These are phyloP conservation scores for Detonula confervacea DNA, from an alignment of 352 stramenopile genomes.

Conservation along the genomic window DNA sequence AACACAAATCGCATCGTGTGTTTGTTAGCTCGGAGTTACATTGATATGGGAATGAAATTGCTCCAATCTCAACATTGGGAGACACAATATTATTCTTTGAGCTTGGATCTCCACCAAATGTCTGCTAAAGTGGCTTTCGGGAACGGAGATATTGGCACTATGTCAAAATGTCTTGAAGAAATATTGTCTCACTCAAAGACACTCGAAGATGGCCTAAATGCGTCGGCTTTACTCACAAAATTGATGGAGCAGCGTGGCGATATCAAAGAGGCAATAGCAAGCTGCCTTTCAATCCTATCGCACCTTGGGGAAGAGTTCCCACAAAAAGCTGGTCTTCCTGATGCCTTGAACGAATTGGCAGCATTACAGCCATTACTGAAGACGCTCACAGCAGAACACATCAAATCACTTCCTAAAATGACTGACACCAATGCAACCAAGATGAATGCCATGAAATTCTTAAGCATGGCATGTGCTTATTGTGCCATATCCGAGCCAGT, in stretches of 20 bases:
- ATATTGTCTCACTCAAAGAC: background rate
- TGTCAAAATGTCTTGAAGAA: conserved; percentile 14
- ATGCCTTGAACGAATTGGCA: background rate
- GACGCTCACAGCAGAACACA: conserved; percentile 2
- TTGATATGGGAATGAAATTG: conserved; percentile 31
- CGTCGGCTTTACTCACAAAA: background rate
- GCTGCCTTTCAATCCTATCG: background rate
- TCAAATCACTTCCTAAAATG: conserved; percentile 1
- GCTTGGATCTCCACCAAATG: conserved; percentile 33
- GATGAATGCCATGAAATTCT: conserved; percentile 42
- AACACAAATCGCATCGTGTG: background rate
- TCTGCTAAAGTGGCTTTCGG: conserved; percentile 20
- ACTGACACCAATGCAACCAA: background rate
- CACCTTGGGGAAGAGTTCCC: conserved; percentile 8
- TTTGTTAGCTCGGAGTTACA: conserved; percentile 17
- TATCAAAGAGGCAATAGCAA: conserved; percentile 1
- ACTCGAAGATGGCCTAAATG: background rate
- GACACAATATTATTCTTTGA: conserved; percentile 40
- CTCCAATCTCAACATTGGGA: conserved; percentile 33
- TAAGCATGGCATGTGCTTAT: conserved; percentile 21
- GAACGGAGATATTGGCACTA: conserved; percentile 6
- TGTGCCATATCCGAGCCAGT: conserved; percentile 18
- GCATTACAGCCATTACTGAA: background rate
- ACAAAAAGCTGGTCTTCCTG: background rate
- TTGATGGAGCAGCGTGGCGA: background rate